Percentiles rank a stretch among this genome's conserved stretches.
phyloP scores from a whole-genome alignment of 1,284 basidiomycete genomes.

The Leucoagaricus sp. region DNA sequence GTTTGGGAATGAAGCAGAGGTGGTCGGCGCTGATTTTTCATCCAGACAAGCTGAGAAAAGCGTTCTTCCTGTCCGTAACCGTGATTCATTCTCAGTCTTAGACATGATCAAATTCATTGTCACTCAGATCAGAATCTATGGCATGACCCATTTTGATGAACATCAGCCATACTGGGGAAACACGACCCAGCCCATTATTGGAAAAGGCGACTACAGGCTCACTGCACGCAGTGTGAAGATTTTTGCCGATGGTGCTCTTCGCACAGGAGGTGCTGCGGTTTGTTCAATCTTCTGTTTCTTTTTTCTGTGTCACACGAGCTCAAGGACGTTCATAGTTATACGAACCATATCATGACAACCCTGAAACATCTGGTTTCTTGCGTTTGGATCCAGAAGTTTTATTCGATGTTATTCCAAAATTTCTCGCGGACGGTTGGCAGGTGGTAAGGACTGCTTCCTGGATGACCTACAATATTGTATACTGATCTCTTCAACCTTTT shows the following conservation, averaged over 20 bases:
- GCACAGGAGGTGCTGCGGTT: constrained; percentile 88
- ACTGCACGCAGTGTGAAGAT: constrained; percentile 85
- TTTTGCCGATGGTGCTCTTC: constrained; percentile 88
- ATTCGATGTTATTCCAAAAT: constrained; percentile 64
- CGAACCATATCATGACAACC: constrained; percentile 83
- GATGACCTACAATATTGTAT: too few species aligned
- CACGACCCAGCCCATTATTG: constrained; percentile 55
- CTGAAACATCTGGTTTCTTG: constrained; percentile 77
- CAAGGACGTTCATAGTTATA: constrained; percentile 48
- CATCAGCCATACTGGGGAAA: constrained; percentile 79
- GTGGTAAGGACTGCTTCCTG: constrained; percentile 54
- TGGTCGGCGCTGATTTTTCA: not conserved
- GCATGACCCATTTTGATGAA: constrained; percentile 74
- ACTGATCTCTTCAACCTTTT: not conserved
- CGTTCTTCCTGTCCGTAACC: constrained; percentile 58
- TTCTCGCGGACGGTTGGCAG: constrained; percentile 79
- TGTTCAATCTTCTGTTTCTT: constrained; percentile 25
- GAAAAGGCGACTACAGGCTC: constrained; percentile 59
- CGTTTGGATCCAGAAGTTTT: constrained; percentile 67
- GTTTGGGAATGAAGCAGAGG: not conserved
- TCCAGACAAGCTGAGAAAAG: constrained; percentile 60
- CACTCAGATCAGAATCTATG: constrained; percentile 67
- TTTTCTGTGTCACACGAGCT: constrained; percentile 1
- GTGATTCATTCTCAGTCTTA: not conserved
- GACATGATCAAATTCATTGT: constrained; percentile 6